A percentile compares a stretch with the other conserved stretches of the same genome.
These are phyloP conservation scores for Flaveria sonorensis DNA, from an alignment of 129 eudicot genomes.

Conservation along the genomic window DNA sequence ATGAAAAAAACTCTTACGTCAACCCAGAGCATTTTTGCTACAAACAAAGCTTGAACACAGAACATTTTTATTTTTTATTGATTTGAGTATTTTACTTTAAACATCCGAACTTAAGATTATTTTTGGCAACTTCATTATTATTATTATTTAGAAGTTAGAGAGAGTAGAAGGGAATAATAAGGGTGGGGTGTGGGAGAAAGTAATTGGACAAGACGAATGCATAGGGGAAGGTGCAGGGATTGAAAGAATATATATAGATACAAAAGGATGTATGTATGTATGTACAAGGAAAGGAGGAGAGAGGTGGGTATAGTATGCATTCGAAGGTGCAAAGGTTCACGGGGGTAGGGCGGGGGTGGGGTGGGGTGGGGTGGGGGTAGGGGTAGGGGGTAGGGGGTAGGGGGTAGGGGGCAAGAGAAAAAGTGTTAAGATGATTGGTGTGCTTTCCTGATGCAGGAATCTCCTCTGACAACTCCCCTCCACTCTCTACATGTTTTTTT, in stretches of 20 bases:
- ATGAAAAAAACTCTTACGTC: too few species aligned
- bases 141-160: too few species aligned
- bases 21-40: too few species aligned
- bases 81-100: too few species aligned
- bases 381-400: too few species aligned
- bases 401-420: neutral
- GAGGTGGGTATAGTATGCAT: constrained; percentile 24
- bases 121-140: too few species aligned
- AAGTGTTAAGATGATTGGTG: constrained; percentile 6
- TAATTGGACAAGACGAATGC: constrained; percentile 42
- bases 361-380: too few species aligned
- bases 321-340: constrained; percentile 27
- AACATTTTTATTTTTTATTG: too few species aligned
- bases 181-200: constrained; percentile 6
- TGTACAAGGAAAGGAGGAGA: neutral
- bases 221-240: constrained; percentile 34
- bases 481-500: too few species aligned
- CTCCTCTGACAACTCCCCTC: neutral
- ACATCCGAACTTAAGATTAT: too few species aligned
- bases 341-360: neutral
- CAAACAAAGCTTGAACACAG: too few species aligned
- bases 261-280: constrained; percentile 30
- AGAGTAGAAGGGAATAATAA: too few species aligned
- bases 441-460: constrained; percentile 9
- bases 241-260: constrained; percentile 29